Evolutionary conservation across 2,329 filamentous ascomycete species (phyloP).

Genomic region (Pseudopyricularia cyperi): DNA sequence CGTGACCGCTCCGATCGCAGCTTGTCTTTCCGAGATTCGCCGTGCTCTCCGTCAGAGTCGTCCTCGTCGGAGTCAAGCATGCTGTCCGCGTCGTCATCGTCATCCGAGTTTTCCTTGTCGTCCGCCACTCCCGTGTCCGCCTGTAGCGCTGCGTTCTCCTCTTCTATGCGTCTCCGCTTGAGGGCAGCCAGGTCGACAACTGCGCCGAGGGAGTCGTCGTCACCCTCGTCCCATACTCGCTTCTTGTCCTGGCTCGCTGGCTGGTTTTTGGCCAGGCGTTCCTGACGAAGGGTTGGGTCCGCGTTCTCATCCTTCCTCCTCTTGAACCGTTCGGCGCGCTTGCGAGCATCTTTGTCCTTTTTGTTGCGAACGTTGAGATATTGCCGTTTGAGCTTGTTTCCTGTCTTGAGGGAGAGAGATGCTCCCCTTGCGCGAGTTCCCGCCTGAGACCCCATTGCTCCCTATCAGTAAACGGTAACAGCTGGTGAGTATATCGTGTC

Average conservation of each 20-base stretch:
- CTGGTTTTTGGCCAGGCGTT: conserved; percentile 65
- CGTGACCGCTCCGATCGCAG: conserved; percentile 29
- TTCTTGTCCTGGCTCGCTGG: conserved; percentile 76
- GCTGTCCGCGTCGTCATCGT: conserved; percentile 55
- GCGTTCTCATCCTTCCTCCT: conserved; percentile 76
- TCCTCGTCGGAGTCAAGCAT: conserved; percentile 60
- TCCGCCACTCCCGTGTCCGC: conserved; percentile 30
- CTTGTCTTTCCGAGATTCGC: conserved; percentile 23
- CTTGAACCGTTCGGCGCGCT: conserved; percentile 23
- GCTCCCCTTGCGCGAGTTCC: conserved; percentile 11
- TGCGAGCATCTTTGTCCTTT: conserved; percentile 44
- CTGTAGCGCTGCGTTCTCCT: conserved; percentile 30
- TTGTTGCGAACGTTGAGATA: conserved; percentile 71
- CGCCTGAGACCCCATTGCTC: conserved; percentile 10
- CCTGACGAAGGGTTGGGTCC: conserved; percentile 61
- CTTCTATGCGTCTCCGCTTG: conserved; percentile 41
- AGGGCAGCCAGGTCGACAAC: conserved; percentile 46
- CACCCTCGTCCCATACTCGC: conserved; percentile 76
- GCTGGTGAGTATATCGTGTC: neutral
- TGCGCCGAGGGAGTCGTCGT: conserved; percentile 40
- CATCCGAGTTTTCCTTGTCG: conserved; percentile 22
- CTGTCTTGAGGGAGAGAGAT: conserved; percentile 26
- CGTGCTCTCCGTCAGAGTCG: conserved; percentile 27
- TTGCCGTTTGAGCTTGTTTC: conserved; percentile 71
- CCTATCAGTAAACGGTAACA: neutral